Evolutionary conservation across 192 early-diverging fungal genomes (phyloP), one percentile per base, ranked within the genome.

Genomic region (Nowakowskiella sp.): DNA sequence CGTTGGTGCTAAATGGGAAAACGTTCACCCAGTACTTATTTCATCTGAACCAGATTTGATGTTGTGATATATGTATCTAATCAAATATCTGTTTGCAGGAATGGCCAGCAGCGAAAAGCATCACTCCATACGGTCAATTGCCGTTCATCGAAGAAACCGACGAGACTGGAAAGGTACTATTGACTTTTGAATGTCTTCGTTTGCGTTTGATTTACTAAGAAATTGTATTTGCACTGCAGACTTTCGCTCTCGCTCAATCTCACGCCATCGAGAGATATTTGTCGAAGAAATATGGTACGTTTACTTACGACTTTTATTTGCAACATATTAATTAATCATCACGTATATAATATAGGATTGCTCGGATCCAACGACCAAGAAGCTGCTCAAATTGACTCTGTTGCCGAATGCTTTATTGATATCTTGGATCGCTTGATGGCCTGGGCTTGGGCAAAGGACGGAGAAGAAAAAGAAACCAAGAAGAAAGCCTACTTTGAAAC

Each of bases 1-100:
- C 51, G 51, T 36, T 31, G 65, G 64, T 19, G 66, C 57, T 1
- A 49, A 66, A 10, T 77, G 63, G 51, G 46, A 10, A 10, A 46
- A 56, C 1, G 46, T 32, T 28, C 24, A 42, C 8, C 70, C 60
- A 1, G 19, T 39, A 39, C 13, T 13, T 13, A 13, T 13, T 39
- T 39, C 13, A 39, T 13, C 36, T 39, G 36, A 13, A 19, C 36
- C 13, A 39, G 36, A 19, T 19, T 19, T 13, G 19, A 13, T 39
- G 36, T 13, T 13, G 19, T 13, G 19, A 39, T 39, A 39, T n/a
- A n/a, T n/a, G n/a, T n/a, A n/a, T n/a, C n/a, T n/a, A n/a, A n/a
- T n/a, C n/a, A n/a, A n/a, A 39, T 13, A 39, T 39, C 36, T 13
- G 13, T 39, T 13, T 13, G 13, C 13, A 39, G 13, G 36, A 39